A percentile compares a stretch with the other conserved stretches of the same genome.
These are phyloP conservation scores for Durusdinium trenchii DNA, from an alignment of 73 alveolate genomes.

Conservation along the genomic window DNA sequence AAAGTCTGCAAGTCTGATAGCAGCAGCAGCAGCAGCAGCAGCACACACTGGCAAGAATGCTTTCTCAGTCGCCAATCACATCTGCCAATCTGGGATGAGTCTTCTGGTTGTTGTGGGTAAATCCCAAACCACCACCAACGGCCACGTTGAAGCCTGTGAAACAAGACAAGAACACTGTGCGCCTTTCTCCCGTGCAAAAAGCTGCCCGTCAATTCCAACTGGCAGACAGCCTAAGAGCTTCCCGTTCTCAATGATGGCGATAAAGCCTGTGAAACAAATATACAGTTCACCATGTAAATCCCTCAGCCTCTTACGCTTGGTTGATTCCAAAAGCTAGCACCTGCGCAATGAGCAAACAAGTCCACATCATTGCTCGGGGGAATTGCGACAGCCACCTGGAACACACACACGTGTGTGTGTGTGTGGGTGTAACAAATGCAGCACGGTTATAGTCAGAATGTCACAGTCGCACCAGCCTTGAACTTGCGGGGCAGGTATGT, in stretches of 20 bases:
- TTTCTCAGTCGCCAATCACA: constrained; percentile 71
- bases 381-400: constrained; percentile 82
- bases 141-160: constrained; percentile 91
- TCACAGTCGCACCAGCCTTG: not conserved
- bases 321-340: not conserved
- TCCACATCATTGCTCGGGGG: constrained; percentile 95
- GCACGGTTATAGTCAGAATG: not conserved
- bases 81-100: constrained; percentile 94
- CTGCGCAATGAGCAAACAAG: constrained; percentile 91
- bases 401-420: not conserved
- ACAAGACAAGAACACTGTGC: not conserved
- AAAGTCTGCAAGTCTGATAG: too few relatives aligned
- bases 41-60: too few relatives aligned
- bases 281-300: not conserved
- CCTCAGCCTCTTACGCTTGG: not conserved
- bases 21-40: too few relatives aligned
- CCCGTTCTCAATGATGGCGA: constrained; percentile 87
- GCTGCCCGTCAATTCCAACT: too few relatives aligned
- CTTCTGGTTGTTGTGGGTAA: constrained; percentile 93
- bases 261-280: constrained; percentile 35
- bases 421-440: not conserved
- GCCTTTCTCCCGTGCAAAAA: not conserved
- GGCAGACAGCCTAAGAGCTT: constrained; percentile 8
- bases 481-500: constrained; percentile 95
- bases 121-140: constrained; percentile 95